phyloP scores from a whole-genome alignment of 257 asterid genomes.

The Cruciata laevipes region DNA sequence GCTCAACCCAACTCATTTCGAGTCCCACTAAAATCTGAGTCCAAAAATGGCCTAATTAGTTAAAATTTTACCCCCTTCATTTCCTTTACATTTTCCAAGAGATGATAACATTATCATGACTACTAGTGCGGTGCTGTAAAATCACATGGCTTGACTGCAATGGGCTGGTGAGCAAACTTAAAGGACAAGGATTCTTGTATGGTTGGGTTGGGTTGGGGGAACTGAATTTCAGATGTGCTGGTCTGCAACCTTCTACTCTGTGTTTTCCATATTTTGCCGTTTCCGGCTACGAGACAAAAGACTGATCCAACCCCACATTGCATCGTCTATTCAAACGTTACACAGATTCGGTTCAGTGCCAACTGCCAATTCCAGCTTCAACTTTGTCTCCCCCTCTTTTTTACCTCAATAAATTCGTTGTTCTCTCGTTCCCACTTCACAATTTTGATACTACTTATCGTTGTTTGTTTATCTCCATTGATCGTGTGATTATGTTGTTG shows the following conservation, averaged over 20 bases:
- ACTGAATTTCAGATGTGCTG: background rate
- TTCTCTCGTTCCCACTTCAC: background rate
- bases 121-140: background rate
- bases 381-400: background rate
- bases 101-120: too few relatives aligned
- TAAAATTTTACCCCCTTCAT: too few relatives aligned
- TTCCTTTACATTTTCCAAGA: too few relatives aligned
- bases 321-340: background rate
- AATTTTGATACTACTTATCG: too few relatives aligned
- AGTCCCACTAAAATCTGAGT: too few relatives aligned
- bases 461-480: too few relatives aligned
- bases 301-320: background rate
- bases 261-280: background rate
- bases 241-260: background rate
- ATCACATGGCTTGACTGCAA: background rate
- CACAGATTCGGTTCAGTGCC: background rate
- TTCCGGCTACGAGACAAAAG: background rate
- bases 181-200: conserved; percentile 12
- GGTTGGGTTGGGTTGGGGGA: background rate
- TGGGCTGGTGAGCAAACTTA: conserved; percentile 1
- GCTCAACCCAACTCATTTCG: too few relatives aligned
- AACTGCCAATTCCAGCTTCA: background rate
- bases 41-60: too few relatives aligned
- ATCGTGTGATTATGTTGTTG: too few relatives aligned
- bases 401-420: background rate